Evolutionary conservation across 371 early-diverging fungal species (phyloP), one percentile per base, ranked within the genome.

Genomic region (Haplosporangium sp.): DNA sequence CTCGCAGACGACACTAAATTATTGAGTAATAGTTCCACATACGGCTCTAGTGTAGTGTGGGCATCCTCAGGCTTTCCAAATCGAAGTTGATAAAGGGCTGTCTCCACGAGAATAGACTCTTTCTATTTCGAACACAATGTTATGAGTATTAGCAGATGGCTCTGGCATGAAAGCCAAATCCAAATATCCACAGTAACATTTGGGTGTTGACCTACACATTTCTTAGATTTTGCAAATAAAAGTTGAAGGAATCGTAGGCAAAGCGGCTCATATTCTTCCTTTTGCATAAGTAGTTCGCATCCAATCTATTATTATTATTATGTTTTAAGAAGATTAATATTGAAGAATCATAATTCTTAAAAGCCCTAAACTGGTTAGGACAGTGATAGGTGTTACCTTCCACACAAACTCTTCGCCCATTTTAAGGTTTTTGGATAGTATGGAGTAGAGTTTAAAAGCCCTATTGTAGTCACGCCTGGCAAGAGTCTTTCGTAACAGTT

Each of bases 271-370:
- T 81, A 72, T 10, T 72, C 72, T 6, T 61, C 50, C 39, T 68
- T 69, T 19, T 71, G 62, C 48, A 64, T 69, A 19, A 81, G 20
- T 15, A 81, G 39, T 38, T 81, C 82, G 42, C 56, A 45, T 19
- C 82, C 82, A 20, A 81, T 67, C 82, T 81, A 70, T 15, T 37
- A 44, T n/a, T 81, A 70, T 15, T 37, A 44, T n/a, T 6, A 47
- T 0, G 13, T 3, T 13, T 9, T 3, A 63, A n/a, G 27, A 47
- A 50, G 61, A 44, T 38, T n/a, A 10, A 52, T 17, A 60, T n/a
- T 37, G 27, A 42, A 47, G 27, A 38, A 35, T 39, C 47, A 66
- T 42, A 34, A 20, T 3, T 15, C 20, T 39, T 19, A 44, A 7
- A n/a, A 9, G 13, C 5, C 5, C 19, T 4, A 52, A 19, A 11